A percentile compares a stretch with the other conserved stretches of the same genome.
These are phyloP conservation scores for Mycosphaerelloides madeirae DNA, from an alignment of 2,329 filamentous ascomycete species.

Conservation along the genomic window DNA sequence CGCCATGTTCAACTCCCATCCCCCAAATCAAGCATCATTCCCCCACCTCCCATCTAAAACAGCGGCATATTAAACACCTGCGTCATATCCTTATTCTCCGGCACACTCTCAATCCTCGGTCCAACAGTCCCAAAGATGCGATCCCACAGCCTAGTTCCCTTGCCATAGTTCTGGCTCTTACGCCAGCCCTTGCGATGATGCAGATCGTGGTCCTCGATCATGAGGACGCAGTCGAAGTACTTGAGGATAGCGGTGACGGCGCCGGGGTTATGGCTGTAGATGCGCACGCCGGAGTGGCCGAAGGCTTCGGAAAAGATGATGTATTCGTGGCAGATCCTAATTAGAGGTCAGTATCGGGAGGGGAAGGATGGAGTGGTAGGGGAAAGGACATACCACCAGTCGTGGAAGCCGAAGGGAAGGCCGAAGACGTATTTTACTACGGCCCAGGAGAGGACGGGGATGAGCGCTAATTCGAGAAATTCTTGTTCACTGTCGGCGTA, in stretches of 20 bases:
- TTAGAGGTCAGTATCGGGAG: too few relatives aligned
- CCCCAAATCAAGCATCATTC: too few relatives aligned
- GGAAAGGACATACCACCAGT: constrained; percentile 40
- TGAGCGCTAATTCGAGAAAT: constrained; percentile 40
- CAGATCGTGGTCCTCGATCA: constrained; percentile 42
- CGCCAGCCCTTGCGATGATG: constrained; percentile 39
- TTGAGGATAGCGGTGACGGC: constrained; percentile 35
- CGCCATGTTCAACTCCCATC: too few relatives aligned
- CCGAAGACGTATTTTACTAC: constrained; percentile 35
- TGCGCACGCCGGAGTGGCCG: constrained; percentile 39
- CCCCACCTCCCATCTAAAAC: constrained; percentile 5
- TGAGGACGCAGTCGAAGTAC: constrained; percentile 34
- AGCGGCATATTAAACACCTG: constrained; percentile 6
- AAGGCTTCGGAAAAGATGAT: constrained; percentile 39
- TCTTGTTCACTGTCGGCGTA: constrained; percentile 44
- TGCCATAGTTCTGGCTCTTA: constrained; percentile 38
- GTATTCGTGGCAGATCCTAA: constrained; percentile 42
- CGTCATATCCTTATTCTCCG: constrained; percentile 1
- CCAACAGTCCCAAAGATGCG: constrained; percentile 7
- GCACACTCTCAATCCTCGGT: constrained; percentile 1
- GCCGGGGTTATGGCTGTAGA: constrained; percentile 34
- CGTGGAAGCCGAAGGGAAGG: constrained; percentile 43
- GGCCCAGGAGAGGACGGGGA: constrained; percentile 39
- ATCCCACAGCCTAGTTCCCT: constrained; percentile 26
- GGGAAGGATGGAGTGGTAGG: too few relatives aligned